Percentiles rank a stretch among this genome's conserved stretches.
phyloP scores from a whole-genome alignment of 225 moss, liverwort and hornwort species.

The Antitrichia curtipendula region DNA sequence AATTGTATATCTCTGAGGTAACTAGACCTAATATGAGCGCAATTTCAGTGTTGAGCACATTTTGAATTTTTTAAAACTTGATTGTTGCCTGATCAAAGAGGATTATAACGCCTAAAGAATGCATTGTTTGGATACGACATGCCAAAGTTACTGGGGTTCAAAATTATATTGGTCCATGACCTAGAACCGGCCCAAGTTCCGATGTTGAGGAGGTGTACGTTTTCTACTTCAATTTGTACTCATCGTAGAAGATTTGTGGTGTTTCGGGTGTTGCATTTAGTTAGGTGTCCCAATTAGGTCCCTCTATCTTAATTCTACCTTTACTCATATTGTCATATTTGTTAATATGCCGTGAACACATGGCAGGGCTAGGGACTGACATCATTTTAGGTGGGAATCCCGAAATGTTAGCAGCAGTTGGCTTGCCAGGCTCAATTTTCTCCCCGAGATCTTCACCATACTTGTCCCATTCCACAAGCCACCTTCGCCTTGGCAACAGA shows the following conservation, averaged over 20 bases:
- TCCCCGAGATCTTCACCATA: slow-evolving; percentile 6
- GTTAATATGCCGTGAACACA: not conserved
- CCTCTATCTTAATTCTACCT: not conserved
- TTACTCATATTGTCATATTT: not conserved
- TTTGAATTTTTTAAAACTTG: not conserved
- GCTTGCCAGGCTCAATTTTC: not conserved
- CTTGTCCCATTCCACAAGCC: not conserved
- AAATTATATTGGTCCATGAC: not conserved
- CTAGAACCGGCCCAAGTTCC: not conserved
- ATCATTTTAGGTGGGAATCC: no score
- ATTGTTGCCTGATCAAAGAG: not conserved
- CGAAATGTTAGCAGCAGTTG: not conserved
- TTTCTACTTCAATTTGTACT: not conserved
- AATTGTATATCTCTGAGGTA: not conserved
- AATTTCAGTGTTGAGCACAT: not conserved
- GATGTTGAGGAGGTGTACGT: not conserved
- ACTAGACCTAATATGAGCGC: not conserved
- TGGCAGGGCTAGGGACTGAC: no score
- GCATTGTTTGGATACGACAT: not conserved
- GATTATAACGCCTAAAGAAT: not conserved
- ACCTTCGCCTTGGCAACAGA: not conserved
- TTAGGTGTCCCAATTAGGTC: not conserved
- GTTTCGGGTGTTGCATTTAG: not conserved
- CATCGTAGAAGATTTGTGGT: not conserved
- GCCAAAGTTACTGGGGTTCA: not conserved